These are phyloP conservation scores for Aspergillus persii DNA, from an alignment of 2,329 filamentous ascomycete genomes.

Conservation along the genomic window DNA sequence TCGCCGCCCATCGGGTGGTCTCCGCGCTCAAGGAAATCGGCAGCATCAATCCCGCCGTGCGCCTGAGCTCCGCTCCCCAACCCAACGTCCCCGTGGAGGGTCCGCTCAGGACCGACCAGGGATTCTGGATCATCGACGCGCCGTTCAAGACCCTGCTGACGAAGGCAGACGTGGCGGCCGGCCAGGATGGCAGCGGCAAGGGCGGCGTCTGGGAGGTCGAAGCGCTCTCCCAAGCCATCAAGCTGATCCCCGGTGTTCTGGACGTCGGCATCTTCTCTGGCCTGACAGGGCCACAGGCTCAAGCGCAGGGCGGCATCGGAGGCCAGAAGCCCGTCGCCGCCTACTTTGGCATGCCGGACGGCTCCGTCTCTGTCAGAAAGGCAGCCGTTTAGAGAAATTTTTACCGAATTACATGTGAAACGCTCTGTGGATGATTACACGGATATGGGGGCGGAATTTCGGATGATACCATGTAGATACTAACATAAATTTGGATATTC, in stretches of 20 bases:
- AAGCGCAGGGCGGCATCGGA: conserved; percentile 59
- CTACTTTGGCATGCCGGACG: conserved; percentile 90
- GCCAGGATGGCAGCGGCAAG: conserved; percentile 53
- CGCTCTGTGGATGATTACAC: conserved; percentile 1
- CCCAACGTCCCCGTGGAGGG: conserved; percentile 64
- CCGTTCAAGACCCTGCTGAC: conserved; percentile 75
- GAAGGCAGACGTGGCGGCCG: conserved; percentile 52
- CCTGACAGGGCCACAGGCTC: conserved; percentile 69
- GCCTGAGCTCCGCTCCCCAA: conserved; percentile 60
- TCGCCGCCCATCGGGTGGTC: conserved; percentile 76
- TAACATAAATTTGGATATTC: conserved; percentile 10
- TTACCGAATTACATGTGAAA: background rate
- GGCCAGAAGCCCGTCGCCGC: conserved; percentile 90
- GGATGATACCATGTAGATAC: conserved; percentile 20
- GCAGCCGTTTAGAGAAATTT: conserved; percentile 25
- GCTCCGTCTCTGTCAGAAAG: conserved; percentile 58
- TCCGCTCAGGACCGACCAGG: conserved; percentile 80
- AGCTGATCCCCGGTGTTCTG: conserved; percentile 79
- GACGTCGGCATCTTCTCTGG: conserved; percentile 92
- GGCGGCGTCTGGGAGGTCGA: conserved; percentile 78
- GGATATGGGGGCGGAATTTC: conserved; percentile 3
- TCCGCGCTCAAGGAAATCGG: conserved; percentile 70
- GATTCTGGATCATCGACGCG: conserved; percentile 88
- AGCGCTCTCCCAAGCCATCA: conserved; percentile 69
- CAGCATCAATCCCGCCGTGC: conserved; percentile 66